Conservation (phyloP, 352 stramenopile species). For the Globisporangium emineosum region DNA sequence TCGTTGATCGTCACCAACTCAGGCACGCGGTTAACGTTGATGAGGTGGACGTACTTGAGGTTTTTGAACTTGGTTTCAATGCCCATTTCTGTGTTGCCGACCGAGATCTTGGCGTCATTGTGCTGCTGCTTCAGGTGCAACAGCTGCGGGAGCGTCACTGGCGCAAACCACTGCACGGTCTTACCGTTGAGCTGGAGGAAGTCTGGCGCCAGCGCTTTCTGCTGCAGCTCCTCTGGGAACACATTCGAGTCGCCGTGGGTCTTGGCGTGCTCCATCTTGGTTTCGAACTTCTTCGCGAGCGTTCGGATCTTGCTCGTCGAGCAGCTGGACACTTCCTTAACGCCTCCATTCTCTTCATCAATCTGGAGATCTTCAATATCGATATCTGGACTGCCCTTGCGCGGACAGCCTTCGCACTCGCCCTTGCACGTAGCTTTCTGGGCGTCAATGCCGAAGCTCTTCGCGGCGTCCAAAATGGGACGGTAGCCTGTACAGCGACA, state of each 20-base stretch:
- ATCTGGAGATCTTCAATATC: slow-evolving; percentile 59
- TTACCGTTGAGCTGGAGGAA: slow-evolving; percentile 68
- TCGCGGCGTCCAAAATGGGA: slow-evolving; percentile 81
- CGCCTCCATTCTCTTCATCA: slow-evolving; percentile 18
- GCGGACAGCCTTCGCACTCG: slow-evolving; percentile 63
- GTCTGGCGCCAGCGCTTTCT: slow-evolving; percentile 46
- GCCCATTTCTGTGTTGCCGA: slow-evolving; percentile 96
- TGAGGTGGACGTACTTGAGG: slow-evolving; percentile 68
- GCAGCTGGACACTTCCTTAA: slow-evolving; percentile 50
- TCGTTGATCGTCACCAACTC: slow-evolving; percentile 51
- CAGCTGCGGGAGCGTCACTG: slow-evolving; percentile 86
- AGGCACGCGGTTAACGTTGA: slow-evolving; percentile 68
- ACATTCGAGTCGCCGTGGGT: slow-evolving; percentile 16
- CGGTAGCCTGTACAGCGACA: slow-evolving; percentile 93
- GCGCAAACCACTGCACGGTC: slow-evolving; percentile 90
- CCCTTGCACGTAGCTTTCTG: slow-evolving; percentile 57
- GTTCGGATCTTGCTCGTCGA: slow-evolving; percentile 67
- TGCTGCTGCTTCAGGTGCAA: slow-evolving; percentile 85
- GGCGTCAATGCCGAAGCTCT: slow-evolving; percentile 80
- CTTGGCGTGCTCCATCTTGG: slow-evolving; percentile 22
- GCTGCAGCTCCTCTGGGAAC: slow-evolving; percentile 66
- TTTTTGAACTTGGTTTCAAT: slow-evolving; percentile 96
- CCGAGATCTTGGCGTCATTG: slow-evolving; percentile 89
- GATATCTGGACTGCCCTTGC: slow-evolving; percentile 34
- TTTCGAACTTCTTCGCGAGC: slow-evolving; percentile 37